Conservation (phyloP, 805 yeast genomes). For the Metschnikowia kofuensis region DNA sequence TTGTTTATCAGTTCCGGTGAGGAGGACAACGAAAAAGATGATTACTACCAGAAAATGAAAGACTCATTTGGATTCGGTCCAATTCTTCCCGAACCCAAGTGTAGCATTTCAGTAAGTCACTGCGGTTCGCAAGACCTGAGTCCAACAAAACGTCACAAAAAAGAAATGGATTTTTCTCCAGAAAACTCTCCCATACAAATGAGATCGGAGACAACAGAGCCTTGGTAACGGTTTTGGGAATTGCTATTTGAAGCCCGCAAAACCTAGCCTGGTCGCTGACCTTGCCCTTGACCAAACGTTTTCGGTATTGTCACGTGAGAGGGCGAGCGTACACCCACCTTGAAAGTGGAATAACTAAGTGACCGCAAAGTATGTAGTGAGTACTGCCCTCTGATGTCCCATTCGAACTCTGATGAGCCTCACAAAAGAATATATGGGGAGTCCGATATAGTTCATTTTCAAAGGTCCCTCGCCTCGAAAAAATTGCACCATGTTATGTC, state of each 20-base stretch:
- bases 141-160: conserved; percentile 13
- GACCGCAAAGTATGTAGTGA: too few species aligned
- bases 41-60: conserved; percentile 3
- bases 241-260: neutral
- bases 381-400: too few species aligned
- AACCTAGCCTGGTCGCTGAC: too few species aligned
- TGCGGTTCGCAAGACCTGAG: conserved; percentile 13
- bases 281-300: too few species aligned
- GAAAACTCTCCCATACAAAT: conserved; percentile 14
- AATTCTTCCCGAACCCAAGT: conserved; percentile 1
- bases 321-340: neutral
- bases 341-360: too few species aligned
- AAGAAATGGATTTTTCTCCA: conserved; percentile 12
- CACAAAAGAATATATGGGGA: conserved; percentile 11
- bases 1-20: conserved; percentile 14
- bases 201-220: conserved; percentile 2
- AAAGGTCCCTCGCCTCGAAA: conserved; percentile 12
- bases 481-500: conserved; percentile 14
- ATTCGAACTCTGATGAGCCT: conserved; percentile 1
- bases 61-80: conserved; percentile 9
- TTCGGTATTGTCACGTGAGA: neutral
- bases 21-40: conserved; percentile 8
- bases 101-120: neutral
- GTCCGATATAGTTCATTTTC: conserved; percentile 12
- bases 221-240: neutral